Percentiles rank a stretch among this genome's conserved stretches.
Conservation (phyloP, 2,329 filamentous ascomycete genomes). For the Alternaria ethzedia region DNA sequence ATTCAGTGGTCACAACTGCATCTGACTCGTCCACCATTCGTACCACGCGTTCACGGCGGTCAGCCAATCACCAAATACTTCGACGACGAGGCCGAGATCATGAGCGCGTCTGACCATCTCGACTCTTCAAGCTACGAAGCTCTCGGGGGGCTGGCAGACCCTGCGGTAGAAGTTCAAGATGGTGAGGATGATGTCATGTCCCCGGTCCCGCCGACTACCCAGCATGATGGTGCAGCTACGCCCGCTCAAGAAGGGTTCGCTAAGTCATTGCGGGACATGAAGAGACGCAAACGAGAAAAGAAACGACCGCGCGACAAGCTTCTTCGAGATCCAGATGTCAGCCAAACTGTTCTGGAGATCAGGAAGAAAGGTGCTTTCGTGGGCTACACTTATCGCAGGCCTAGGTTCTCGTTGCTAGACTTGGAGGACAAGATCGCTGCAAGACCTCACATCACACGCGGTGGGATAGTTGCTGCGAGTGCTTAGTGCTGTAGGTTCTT, state of each 20-base stretch:
- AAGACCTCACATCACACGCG: background rate
- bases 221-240: background rate
- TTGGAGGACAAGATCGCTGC: slow-evolving; percentile 28
- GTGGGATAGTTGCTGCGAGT: slow-evolving; percentile 14
- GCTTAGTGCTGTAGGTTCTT: background rate
- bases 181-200: slow-evolving; percentile 1
- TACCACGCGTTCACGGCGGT: slow-evolving; percentile 69
- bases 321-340: slow-evolving; percentile 73
- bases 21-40: slow-evolving; percentile 74
- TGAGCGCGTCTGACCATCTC: slow-evolving; percentile 47
- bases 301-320: slow-evolving; percentile 86
- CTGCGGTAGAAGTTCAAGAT: background rate
- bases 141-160: background rate
- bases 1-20: slow-evolving; percentile 81
- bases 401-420: slow-evolving; percentile 41
- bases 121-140: slow-evolving; percentile 44
- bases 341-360: slow-evolving; percentile 74
- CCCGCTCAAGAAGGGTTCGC: background rate
- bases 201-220: background rate
- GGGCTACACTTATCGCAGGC: slow-evolving; percentile 82
- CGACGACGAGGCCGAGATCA: slow-evolving; percentile 76
- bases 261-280: slow-evolving; percentile 22
- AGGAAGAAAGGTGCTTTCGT: slow-evolving; percentile 84
- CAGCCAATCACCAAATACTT: slow-evolving; percentile 79
- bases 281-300: slow-evolving; percentile 68